phyloP scores from a whole-genome alignment of 1,139 yeast genomes.

The Pichia sp. region DNA sequence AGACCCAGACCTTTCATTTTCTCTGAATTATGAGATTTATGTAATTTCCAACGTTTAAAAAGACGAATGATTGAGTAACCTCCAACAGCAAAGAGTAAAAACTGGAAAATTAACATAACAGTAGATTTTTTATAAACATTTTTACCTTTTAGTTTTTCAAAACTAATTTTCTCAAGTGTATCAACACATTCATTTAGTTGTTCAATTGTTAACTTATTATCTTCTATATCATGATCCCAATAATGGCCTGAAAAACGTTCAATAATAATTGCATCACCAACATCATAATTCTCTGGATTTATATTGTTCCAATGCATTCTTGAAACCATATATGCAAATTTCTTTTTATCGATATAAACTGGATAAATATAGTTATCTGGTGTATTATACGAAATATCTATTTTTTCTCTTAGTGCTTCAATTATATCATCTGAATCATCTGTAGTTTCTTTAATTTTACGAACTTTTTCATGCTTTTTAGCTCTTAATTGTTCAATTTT shows the following conservation, averaged over 20 bases:
- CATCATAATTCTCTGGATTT: slow-evolving; percentile 29
- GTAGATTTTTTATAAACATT: neutral
- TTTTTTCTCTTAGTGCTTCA: slow-evolving; percentile 42
- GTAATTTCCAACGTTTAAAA: neutral
- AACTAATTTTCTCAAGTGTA: slow-evolving; percentile 14
- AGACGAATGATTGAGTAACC: neutral
- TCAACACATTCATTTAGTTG: slow-evolving; percentile 11
- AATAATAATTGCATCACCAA: slow-evolving; percentile 43
- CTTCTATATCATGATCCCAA: slow-evolving; percentile 20
- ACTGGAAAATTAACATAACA: neutral
- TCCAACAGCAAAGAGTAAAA: neutral
- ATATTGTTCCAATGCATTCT: slow-evolving; percentile 39
- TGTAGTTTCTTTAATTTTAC: slow-evolving; percentile 37
- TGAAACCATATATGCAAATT: slow-evolving; percentile 31
- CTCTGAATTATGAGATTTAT: slow-evolving; percentile 5
- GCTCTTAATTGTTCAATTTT: slow-evolving; percentile 36
- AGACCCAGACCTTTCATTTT: slow-evolving; percentile 18
- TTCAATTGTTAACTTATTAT: slow-evolving; percentile 13
- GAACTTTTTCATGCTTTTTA: slow-evolving; percentile 39
- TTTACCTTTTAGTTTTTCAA: slow-evolving; percentile 6
- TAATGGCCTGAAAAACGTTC: slow-evolving; percentile 28
- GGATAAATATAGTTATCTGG: slow-evolving; percentile 41
- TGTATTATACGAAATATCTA: slow-evolving; percentile 34
- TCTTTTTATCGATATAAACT: slow-evolving; percentile 48
- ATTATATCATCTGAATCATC: slow-evolving; percentile 39